These are phyloP conservation scores for Colletotrichum costaricense DNA, from an alignment of 2,329 filamentous ascomycete species.

Conservation along the genomic window DNA sequence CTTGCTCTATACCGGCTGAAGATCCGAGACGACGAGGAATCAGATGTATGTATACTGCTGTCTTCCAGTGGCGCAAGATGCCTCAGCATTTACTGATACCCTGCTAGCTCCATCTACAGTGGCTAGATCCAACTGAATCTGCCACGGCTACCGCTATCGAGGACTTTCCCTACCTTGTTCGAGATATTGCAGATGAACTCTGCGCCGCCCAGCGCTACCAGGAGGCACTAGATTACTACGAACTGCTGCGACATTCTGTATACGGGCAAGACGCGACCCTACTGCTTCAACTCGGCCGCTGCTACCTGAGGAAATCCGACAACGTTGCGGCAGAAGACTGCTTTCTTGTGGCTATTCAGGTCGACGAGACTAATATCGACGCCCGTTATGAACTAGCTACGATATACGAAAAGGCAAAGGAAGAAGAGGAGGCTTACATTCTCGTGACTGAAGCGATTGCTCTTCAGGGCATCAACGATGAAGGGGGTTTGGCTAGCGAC, in stretches of 20 bases:
- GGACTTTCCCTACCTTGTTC: constrained; percentile 83
- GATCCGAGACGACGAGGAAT: constrained; percentile 76
- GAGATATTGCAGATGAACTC: constrained; percentile 69
- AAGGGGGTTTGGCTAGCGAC: constrained; percentile 37
- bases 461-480: constrained; percentile 63
- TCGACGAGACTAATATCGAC: constrained; percentile 78
- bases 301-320: constrained; percentile 73
- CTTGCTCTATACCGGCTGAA: constrained; percentile 86
- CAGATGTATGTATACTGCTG: constrained; percentile 67
- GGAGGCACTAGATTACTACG: constrained; percentile 66
- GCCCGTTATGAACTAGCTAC: constrained; percentile 84
- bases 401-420: constrained; percentile 81
- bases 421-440: constrained; percentile 80
- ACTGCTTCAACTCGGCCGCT: constrained; percentile 70
- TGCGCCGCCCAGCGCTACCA: constrained; percentile 48
- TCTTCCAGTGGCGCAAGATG: neutral
- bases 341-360: constrained; percentile 79
- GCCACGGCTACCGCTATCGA: constrained; percentile 31
- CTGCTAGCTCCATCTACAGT: constrained; percentile 72
- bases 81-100: constrained; percentile 24
- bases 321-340: constrained; percentile 79
- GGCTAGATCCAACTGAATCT: constrained; percentile 68
- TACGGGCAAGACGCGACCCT: constrained; percentile 63
- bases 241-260: constrained; percentile 61
- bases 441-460: constrained; percentile 81